Base-by-base conservation (phyloP, 805 yeast genomes). In the Maudiozyma saulgeensis region DNA sequence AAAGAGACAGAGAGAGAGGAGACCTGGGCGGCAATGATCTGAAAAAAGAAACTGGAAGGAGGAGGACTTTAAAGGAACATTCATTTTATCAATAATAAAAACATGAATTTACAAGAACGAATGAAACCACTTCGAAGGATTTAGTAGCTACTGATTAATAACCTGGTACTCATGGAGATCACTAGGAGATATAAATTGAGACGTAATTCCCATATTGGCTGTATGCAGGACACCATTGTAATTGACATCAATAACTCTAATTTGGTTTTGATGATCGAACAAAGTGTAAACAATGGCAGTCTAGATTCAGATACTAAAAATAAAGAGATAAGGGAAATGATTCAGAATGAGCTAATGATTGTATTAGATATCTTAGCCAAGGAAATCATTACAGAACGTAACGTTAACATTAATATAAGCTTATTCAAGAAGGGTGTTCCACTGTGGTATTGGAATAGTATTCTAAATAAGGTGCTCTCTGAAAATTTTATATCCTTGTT, bases 381-480 rank as follows among this genome's bases (percentile, higher is more conserved):
- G 15, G 18, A 6, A 15, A 6, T 35, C 16, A 16, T 8, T 6
- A 13, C 11, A 35, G 38, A 35, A 35, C 38, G 9, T 6, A 15
- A 35, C 15, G 15, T 35, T n/a, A 35, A 15, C 4, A 35, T 35
- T n/a, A 35, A 35, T n/a, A 35, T 35, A 35, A n/a, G 38, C 2
- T 16, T 35, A 15, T 35, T 35, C 15, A 35, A n/a, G 5, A 35
- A n/a, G 38, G 38, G 18, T 40, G 41, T 38, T 26, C 41, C 51
- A 12, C 19, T 53, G 4, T 45, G 41, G 25, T 48, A 43, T 15
- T 53, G 56, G 56, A 48, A 51, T 37, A 15, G 41, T 28, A 9
- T 46, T n/a, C 9, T 50, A 31, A 41, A 18, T 11, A 38, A 19
- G 6, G 15, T 16, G 1, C 6, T 38, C 4, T 18, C 9, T 35